Percentiles rank a stretch among this genome's conserved stretches.
These are phyloP conservation scores for Cladosporium sp. DNA, from an alignment of 2,329 filamentous ascomycete genomes.

Conservation along the genomic window DNA sequence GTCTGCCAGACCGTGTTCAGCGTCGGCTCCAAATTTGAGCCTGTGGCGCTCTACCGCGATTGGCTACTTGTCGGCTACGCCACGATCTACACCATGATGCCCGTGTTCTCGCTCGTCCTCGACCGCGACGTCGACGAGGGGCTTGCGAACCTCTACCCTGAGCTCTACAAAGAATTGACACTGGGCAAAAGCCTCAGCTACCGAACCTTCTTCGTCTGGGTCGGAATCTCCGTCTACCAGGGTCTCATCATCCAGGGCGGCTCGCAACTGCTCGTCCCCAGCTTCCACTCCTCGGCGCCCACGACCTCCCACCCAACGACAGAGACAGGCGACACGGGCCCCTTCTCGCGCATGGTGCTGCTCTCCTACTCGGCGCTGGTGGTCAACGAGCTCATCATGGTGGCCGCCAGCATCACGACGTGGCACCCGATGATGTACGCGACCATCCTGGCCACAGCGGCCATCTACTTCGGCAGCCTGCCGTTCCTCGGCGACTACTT, in stretches of 20 bases:
- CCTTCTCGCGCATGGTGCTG: constrained; percentile 62
- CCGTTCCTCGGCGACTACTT: constrained; percentile 89
- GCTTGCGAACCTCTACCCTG: constrained; percentile 89
- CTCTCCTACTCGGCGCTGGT: constrained; percentile 89
- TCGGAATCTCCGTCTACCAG: constrained; percentile 90
- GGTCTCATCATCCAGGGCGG: constrained; percentile 94
- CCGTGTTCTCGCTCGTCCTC: constrained; percentile 87
- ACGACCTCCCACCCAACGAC: constrained; percentile 13
- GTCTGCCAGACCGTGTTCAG: constrained; percentile 98
- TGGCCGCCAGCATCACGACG: constrained; percentile 90
- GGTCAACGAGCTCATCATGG: constrained; percentile 94
- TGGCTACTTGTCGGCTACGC: constrained; percentile 97
- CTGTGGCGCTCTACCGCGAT: constrained; percentile 88
- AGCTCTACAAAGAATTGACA: constrained; percentile 96
- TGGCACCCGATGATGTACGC: constrained; percentile 94
- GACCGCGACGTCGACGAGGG: constrained; percentile 94
- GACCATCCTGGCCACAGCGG: constrained; percentile 72
- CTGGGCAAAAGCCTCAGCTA: constrained; percentile 81
- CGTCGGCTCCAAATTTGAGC: constrained; percentile 86
- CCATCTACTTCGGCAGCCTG: constrained; percentile 72
- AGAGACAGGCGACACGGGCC: constrained; percentile 15
- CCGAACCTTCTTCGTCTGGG: constrained; percentile 94
- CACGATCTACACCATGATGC: constrained; percentile 88
- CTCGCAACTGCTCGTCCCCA: constrained; percentile 76
- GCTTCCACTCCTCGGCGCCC: constrained; percentile 44